A percentile compares a stretch with the other conserved stretches of the same genome.
phyloP scores from a whole-genome alignment of 495 filamentous ascomycete species.

The Penicillium simplicissimum region DNA sequence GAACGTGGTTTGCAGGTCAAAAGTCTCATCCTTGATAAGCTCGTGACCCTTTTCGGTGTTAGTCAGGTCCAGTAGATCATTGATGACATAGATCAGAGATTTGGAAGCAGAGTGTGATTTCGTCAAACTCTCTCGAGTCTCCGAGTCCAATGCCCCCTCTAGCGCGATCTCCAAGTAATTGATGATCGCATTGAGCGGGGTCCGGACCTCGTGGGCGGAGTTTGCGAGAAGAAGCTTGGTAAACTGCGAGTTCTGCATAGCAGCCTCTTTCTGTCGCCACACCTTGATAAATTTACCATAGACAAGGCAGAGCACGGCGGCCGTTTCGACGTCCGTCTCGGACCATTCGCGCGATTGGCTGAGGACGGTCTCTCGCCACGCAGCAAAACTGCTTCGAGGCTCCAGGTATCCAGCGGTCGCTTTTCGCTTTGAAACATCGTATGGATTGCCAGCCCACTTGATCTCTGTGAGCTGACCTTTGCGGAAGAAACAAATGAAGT shows the following conservation, averaged over 20 bases:
- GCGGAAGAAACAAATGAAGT: conserved; percentile 93
- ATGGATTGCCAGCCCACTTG: conserved; percentile 92
- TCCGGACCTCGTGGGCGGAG: conserved; percentile 93
- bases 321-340: conserved; percentile 70
- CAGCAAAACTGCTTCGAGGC: conserved; percentile 38
- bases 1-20: conserved; percentile 73
- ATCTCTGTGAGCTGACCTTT: conserved; percentile 76
- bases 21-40: conserved; percentile 78
- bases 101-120: conserved; percentile 85
- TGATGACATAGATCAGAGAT: conserved; percentile 93
- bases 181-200: conserved; percentile 92
- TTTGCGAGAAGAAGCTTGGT: conserved; percentile 83
- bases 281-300: conserved; percentile 93
- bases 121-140: conserved; percentile 84
- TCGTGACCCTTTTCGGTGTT: conserved; percentile 82
- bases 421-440: conserved; percentile 62
- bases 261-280: conserved; percentile 89
- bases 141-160: conserved; percentile 76
- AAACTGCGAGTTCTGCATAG: conserved; percentile 77
- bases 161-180: conserved; percentile 95
- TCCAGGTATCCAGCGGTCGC: conserved; percentile 33
- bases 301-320: conserved; percentile 83
- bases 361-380: conserved; percentile 40
- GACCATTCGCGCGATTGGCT: conserved; percentile 48
- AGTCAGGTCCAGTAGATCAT: conserved; percentile 90